phyloP scores from a whole-genome alignment of 2,329 filamentous ascomycete species.

The Sphaerulina vaccinii region DNA sequence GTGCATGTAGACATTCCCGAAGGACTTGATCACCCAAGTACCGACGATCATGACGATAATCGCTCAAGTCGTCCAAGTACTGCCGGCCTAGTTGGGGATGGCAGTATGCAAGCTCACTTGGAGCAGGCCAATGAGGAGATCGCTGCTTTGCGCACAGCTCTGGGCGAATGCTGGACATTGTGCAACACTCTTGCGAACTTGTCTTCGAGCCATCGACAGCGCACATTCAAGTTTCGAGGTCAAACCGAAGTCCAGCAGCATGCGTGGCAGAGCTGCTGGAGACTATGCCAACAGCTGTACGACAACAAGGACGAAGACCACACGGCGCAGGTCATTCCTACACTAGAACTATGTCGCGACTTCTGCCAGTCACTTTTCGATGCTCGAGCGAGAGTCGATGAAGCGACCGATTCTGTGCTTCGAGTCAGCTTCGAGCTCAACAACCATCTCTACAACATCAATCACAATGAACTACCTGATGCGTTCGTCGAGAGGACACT shows the following conservation, averaged over 20 bases:
- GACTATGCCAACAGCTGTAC: conserved; percentile 84
- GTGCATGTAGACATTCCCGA: conserved; percentile 47
- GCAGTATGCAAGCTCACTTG: conserved; percentile 46
- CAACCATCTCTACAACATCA: conserved; percentile 91
- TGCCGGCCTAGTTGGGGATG: conserved; percentile 38
- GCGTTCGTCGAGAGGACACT: conserved; percentile 84
- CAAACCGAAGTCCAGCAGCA: conserved; percentile 77
- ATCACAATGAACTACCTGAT: conserved; percentile 79
- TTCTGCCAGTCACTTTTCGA: conserved; percentile 93
- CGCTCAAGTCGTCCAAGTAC: conserved; percentile 31
- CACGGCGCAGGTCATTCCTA: conserved; percentile 67
- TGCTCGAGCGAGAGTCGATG: conserved; percentile 73
- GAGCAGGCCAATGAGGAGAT: conserved; percentile 62
- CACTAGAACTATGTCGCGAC: conserved; percentile 82
- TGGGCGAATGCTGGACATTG: conserved; percentile 88
- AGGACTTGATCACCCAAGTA: conserved; percentile 37
- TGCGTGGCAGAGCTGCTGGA: conserved; percentile 94
- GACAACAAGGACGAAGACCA: conserved; percentile 72
- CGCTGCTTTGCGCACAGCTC: conserved; percentile 67
- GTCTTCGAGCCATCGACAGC: conserved; percentile 77
- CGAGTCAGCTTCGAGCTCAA: conserved; percentile 93
- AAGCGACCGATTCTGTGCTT: conserved; percentile 78
- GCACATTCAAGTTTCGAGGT: conserved; percentile 73
- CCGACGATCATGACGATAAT: conserved; percentile 21
- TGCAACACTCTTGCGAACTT: conserved; percentile 87